Evolutionary conservation across 176 grass and related monocot species (phyloP).

Genomic region (Triticum urartu): DNA sequence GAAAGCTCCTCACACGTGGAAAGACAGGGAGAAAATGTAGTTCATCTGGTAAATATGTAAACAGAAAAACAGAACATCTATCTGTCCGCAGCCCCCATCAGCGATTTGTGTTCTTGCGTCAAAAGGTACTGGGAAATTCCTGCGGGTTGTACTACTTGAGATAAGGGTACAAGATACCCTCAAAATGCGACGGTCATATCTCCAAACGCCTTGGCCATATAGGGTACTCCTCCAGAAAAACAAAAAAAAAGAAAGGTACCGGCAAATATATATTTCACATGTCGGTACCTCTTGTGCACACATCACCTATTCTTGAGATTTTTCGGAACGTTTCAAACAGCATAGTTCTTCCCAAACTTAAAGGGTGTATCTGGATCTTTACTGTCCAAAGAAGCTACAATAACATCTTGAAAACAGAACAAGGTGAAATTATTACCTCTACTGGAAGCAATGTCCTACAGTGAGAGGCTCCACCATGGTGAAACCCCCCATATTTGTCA

Average conservation of each 20-base stretch:
- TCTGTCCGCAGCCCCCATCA: background rate
- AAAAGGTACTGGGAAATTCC: background rate
- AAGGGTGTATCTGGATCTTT: background rate
- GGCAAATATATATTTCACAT: constrained; percentile 3
- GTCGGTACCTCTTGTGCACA: background rate
- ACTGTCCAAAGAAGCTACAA: background rate
- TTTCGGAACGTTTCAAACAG: background rate
- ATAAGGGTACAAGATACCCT: background rate
- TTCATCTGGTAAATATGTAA: background rate
- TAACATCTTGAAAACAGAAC: constrained; percentile 17
- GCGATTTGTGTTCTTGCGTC: background rate
- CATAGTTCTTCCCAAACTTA: background rate
- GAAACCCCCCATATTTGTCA: constrained; percentile 61
- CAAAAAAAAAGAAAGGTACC: background rate
- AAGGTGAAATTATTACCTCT: constrained; percentile 53
- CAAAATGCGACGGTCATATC: background rate
- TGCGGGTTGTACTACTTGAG: background rate
- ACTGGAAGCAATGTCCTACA: constrained; percentile 64
- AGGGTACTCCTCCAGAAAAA: background rate
- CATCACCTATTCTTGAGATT: background rate
- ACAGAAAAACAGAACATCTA: background rate
- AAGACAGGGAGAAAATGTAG: background rate
- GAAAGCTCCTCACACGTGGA: background rate
- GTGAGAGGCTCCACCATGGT: constrained; percentile 44
- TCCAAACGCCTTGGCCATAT: background rate